Evolutionary conservation across 2,329 filamentous ascomycete species (phyloP), one percentile per base, ranked within the genome.

Genomic region (Hypoxylon sp.): DNA sequence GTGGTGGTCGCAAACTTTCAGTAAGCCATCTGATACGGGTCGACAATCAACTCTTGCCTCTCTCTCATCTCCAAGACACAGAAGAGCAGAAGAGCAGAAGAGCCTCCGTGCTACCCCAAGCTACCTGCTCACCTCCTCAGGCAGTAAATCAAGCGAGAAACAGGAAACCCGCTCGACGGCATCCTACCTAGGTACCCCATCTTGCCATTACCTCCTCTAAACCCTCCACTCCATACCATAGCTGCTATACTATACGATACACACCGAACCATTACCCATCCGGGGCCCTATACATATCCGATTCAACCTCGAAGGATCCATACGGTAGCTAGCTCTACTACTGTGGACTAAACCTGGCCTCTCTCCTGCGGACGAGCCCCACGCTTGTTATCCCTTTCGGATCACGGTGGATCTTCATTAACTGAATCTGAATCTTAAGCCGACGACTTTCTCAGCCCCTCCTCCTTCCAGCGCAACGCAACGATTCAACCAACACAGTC

Each of bases 41-140:
- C 64, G 50, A 51, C 43, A 28, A 62, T 63, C 58, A 49, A 34
- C 65, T 59, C 13, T n/a, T n/a, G 51, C 30, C 65, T 59, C 13
- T n/a, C 37, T 62, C 44, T 61, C 63, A 68, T 68, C 58, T 60
- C 66, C 59, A 54, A 57, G 56, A 64, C 59, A 55, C 39, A 48
- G 56, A 70, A 73, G 71, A 74, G 72, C 72, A n/a, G n/a, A n/a
- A n/a, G n/a, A n/a, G n/a, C n/a, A n/a, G n/a, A n/a, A 73, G 71
- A 74, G 72, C 72, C 72, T 74, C 72, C 70, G 70, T 73, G 64
- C 65, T 49, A 74, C 70, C 69, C 58, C 56, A 67, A 50, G 48
- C 46, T 63, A 19, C 56, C 54, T 26, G 6, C 24, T n/a, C n/a
- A n/a, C 28, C 34, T 67, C 48, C 64, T 62, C 48, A 41, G 58